Evolutionary conservation across 148 eudicot species (phyloP).

Genomic region (Vaccinium myrtillus): DNA sequence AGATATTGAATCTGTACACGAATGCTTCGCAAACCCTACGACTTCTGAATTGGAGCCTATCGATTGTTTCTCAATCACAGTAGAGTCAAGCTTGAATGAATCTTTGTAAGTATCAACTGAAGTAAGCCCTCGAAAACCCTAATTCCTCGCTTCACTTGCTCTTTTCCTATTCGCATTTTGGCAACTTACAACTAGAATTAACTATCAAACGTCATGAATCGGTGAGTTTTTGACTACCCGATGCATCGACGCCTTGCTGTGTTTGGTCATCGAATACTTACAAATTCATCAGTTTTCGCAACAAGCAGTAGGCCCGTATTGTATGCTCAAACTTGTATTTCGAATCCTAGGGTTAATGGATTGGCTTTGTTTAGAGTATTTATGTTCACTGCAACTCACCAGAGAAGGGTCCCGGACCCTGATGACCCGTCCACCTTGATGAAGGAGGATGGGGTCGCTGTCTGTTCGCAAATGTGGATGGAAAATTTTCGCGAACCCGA

Average conservation of each 20-base stretch:
- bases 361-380: conserved; percentile 34
- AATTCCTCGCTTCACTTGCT: background rate
- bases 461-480: conserved; percentile 76
- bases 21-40: background rate
- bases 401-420: conserved; percentile 50
- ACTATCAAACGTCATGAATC: background rate
- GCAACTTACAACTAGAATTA: background rate
- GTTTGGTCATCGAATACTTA: conserved; percentile 16
- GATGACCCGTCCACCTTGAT: conserved; percentile 80
- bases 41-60: background rate
- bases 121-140: background rate
- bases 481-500: conserved; percentile 76
- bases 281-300: conserved; percentile 13
- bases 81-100: background rate
- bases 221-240: background rate
- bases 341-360: conserved; percentile 30
- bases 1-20: background rate
- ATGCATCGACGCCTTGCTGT: conserved; percentile 24
- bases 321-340: background rate
- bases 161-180: background rate
- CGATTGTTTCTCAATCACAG: background rate
- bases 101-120: background rate
- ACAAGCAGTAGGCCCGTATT: background rate
- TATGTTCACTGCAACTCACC: conserved; percentile 32
- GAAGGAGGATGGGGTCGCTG: conserved; percentile 81